Evolutionary conservation across 2,329 filamentous ascomycete species (phyloP).

Genomic region (Cladophialophora psammophila): DNA sequence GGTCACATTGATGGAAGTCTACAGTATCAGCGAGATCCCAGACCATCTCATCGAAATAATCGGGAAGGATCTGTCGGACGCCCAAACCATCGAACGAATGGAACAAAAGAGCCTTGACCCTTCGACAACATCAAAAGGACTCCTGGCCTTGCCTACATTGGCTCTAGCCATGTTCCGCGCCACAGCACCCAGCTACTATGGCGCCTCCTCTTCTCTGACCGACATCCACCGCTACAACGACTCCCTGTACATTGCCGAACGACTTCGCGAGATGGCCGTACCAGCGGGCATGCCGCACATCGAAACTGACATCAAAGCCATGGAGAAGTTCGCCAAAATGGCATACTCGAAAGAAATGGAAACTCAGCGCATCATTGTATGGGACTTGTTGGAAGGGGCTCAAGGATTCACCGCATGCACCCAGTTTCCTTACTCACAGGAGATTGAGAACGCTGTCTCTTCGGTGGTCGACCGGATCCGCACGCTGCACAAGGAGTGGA

Average conservation of each 20-base stretch:
- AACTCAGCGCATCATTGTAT: conserved; percentile 67
- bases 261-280: conserved; percentile 54
- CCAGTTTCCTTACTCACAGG: conserved; percentile 63
- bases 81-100: conserved; percentile 47
- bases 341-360: conserved; percentile 72
- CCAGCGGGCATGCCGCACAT: conserved; percentile 53
- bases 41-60: conserved; percentile 68
- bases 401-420: conserved; percentile 69
- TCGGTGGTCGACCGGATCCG: conserved; percentile 65
- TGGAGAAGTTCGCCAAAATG: conserved; percentile 66
- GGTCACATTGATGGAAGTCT: conserved; percentile 81
- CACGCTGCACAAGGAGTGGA: conserved; percentile 64
- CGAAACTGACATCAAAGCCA: conserved; percentile 59
- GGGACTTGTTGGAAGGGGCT: conserved; percentile 68
- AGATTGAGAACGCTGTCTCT: conserved; percentile 67
- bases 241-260: conserved; percentile 63
- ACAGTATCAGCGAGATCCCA: conserved; percentile 87
- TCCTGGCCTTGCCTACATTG: conserved; percentile 56
- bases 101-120: conserved; percentile 50
- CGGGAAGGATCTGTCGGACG: conserved; percentile 51
- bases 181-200: conserved; percentile 56
- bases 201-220: conserved; percentile 55
- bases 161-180: conserved; percentile 60
- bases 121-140: conserved; percentile 47
- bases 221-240: conserved; percentile 73